A percentile compares a stretch with the other conserved stretches of the same genome.
phyloP scores from a whole-genome alignment of 805 yeast species.

The Kazachstania martiniae region DNA sequence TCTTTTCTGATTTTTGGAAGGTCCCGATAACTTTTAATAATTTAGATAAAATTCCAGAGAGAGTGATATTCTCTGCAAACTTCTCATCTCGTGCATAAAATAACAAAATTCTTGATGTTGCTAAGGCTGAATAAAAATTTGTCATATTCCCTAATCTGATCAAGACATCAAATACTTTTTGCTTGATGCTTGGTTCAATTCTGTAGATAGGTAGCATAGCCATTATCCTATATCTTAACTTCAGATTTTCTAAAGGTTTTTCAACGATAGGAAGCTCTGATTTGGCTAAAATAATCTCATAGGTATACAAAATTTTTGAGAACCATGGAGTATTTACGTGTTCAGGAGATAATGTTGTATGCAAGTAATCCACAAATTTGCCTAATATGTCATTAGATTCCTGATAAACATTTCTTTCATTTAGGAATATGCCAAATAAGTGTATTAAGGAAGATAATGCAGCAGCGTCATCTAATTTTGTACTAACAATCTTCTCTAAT shows the following conservation, averaged over 20 bases:
- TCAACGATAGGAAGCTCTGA: conserved; percentile 40
- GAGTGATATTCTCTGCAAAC: conserved; percentile 32
- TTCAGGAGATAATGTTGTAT: conserved; percentile 29
- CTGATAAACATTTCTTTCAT: conserved; percentile 30
- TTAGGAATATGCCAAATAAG: conserved; percentile 34
- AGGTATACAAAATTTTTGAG: conserved; percentile 42
- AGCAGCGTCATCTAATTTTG: conserved; percentile 23
- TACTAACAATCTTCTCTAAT: conserved; percentile 30
- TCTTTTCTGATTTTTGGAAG: conserved; percentile 28
- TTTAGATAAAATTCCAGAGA: conserved; percentile 37
- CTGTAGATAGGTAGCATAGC: conserved; percentile 14
- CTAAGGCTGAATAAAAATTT: conserved; percentile 38
- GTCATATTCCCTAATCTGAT: conserved; percentile 32
- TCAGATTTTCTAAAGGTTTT: conserved; percentile 18
- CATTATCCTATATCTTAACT: conserved; percentile 6
- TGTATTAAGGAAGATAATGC: conserved; percentile 32
- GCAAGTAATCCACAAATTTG: conserved; percentile 30
- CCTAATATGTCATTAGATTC: conserved; percentile 27
- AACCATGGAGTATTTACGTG: conserved; percentile 43
- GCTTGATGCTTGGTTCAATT: conserved; percentile 15
- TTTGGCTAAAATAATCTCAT: conserved; percentile 44
- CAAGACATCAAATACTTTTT: conserved; percentile 35
- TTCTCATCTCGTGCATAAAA: conserved; percentile 39
- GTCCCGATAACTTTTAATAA: conserved; percentile 37
- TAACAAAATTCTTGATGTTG: conserved; percentile 44